Evolutionary conservation across 306 rosid genomes (phyloP), one percentile per base, ranked within the genome.

Genomic region (Betula pendula): DNA sequence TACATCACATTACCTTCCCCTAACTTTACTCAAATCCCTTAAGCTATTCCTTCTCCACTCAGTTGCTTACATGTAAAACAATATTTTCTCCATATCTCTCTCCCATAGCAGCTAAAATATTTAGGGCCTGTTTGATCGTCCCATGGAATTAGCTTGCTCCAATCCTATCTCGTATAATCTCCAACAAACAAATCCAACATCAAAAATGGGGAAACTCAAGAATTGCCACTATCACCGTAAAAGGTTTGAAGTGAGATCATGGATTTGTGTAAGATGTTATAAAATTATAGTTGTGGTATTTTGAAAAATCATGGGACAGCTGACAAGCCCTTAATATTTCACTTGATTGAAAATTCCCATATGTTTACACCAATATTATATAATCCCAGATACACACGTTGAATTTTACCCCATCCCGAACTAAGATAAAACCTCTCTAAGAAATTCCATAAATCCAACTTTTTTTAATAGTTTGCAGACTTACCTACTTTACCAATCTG

Each of bases 231-330:
- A 35, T 63, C 15, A 8, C 70, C 20, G 16, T 5, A 33, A 56
- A 63, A 17, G 70, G 45, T 9, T 63, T 0, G 44, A 63, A 63
- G 70, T 33, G 70, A 63, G 70, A n/a, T 63, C 70, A 16, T 63
- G 70, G 2, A 20, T 63, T 35, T 33, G 45, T 16, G 70, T 33
- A 16, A 35, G 45, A 8, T 16, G 25, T 3, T 63, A 63, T 63
- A 63, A 63, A 63, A 33, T 35, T 35, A 33, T 35, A 17, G 7
- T 19, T 35, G 25, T 25, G 17, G 17, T 63, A 13, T 9, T 22
- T 24, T 22, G 63, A 22, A 63, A 29, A 17, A 3, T 17, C 47
- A 35, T 35, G 15, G 24, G 45, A 35, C 47, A 63, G 35, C 48
- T 43, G 17, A 65, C 24, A 65, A 65, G 38, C 25, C 70, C 47